Base-by-base conservation (phyloP, 306 rosid genomes). In the Rosa persica region DNA sequence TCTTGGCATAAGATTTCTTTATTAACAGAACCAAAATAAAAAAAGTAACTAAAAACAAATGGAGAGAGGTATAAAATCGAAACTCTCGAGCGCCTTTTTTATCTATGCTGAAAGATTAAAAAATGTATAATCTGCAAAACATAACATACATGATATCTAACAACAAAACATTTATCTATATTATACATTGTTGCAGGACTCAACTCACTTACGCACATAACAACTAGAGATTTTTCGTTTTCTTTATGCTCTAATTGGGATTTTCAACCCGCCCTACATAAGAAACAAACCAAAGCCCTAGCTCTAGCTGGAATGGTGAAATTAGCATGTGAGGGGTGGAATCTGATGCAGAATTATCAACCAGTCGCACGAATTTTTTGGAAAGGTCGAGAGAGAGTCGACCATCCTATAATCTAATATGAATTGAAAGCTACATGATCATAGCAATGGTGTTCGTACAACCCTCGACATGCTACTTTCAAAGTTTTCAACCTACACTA, bases 251-350 rank as follows among this genome's bases (percentile, higher is more conserved):
- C 6, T 8, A 40, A 30, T 38, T 67, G 36, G 19, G 51, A 67
- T 2, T 34, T 57, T 73, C 43, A 34, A 54, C 57, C 58, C 17
- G 40, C 39, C 11, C 44, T 19, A 11, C 20, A 44, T 43, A 76
- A 74, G 70, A 82, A 82, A 84, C 84, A 78, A 75, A 79, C 86
- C 46, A 54, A 81, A 79, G 73, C 38, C 44, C 40, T 8, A 7
- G 60, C 67, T 71, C 80, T 60, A 76, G 85, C 85, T 85, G 85
- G 87, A 87, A 83, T 68, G 81, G 86, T 88, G 85, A 73, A 86
- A 55, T 34, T 66, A 44, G 89, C 98, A 93, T 91, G 98, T 93
- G 96, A 87, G 77, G 69, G 38, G 38, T 82, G 82, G 96, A 90
- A 89, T 93, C 96, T 89, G 72, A 79, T 66, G 75, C 78, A 74